These are phyloP conservation scores for Draba incana DNA, from an alignment of 345 rosid genomes.

Conservation along the genomic window DNA sequence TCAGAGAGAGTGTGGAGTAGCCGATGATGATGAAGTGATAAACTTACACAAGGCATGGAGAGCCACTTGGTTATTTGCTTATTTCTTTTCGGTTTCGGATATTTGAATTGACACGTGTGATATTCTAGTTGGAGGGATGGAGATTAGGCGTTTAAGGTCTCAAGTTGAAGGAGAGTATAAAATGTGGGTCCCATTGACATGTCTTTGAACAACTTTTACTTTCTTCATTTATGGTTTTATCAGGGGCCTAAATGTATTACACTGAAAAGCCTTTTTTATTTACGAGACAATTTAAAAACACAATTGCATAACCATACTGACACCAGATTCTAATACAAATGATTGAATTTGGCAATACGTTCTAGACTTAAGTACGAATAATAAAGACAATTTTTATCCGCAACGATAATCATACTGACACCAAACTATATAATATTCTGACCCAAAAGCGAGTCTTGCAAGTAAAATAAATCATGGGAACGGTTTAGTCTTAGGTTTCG, in stretches of 20 bases:
- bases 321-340: too few relatives aligned
- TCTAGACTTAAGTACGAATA: background rate
- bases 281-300: too few relatives aligned
- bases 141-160: slow-evolving; percentile 69
- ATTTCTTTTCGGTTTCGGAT: slow-evolving; percentile 48
- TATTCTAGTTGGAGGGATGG: slow-evolving; percentile 36
- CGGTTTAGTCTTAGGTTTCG: too few relatives aligned
- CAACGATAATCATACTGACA: background rate
- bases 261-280: background rate
- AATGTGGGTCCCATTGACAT: slow-evolving; percentile 34
- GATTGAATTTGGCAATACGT: background rate
- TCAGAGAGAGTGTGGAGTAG: slow-evolving; percentile 41
- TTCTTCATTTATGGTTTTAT: slow-evolving; percentile 1
- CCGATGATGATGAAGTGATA: slow-evolving; percentile 61
- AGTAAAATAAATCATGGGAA: too few relatives aligned
- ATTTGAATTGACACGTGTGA: slow-evolving; percentile 59
- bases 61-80: slow-evolving; percentile 50
- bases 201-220: slow-evolving; percentile 21
- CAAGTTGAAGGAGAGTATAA: slow-evolving; percentile 37
- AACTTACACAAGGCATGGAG: slow-evolving; percentile 53
- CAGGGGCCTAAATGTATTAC: background rate
- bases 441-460: background rate
- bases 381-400: background rate
- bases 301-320: too few relatives aligned
- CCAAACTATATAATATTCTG: background rate